Conservation (phyloP, 345 rosid genomes). For the Erysimum cheiranthoides region DNA sequence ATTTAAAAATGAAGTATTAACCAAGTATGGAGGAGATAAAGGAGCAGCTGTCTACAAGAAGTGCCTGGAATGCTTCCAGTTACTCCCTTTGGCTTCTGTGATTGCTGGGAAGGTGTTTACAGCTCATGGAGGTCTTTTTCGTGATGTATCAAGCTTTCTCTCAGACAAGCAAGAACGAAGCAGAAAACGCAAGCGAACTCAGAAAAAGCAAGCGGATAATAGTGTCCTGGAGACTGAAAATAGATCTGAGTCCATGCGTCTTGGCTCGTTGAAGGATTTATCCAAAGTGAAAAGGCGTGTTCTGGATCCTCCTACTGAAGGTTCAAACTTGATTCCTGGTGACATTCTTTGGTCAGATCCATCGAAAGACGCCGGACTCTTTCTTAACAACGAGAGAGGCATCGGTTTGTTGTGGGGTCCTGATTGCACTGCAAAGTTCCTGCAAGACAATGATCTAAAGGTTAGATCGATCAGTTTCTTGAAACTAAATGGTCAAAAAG, state of each 20-base stretch:
- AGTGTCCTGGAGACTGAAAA: conserved; percentile 33
- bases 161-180: conserved; percentile 43
- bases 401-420: conserved; percentile 52
- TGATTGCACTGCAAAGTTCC: conserved; percentile 49
- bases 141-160: conserved; percentile 44
- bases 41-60: conserved; percentile 48
- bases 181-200: conserved; percentile 46
- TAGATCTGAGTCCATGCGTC: conserved; percentile 30
- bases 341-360: conserved; percentile 53
- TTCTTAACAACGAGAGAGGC: conserved; percentile 46
- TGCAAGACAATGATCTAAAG: conserved; percentile 47
- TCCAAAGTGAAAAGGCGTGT: conserved; percentile 44
- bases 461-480: conserved; percentile 26
- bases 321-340: conserved; percentile 49
- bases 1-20: conserved; percentile 44
- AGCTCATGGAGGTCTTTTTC: conserved; percentile 51
- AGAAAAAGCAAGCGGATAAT: conserved; percentile 41
- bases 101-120: conserved; percentile 49
- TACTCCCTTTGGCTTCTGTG: conserved; percentile 47
- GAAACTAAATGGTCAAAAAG: not conserved
- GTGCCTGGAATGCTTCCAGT: conserved; percentile 49
- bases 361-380: conserved; percentile 36
- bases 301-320: conserved; percentile 42
- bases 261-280: conserved; percentile 49
- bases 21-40: conserved; percentile 49